These are phyloP conservation scores for Fusarium buxicola DNA, from an alignment of 2,329 filamentous ascomycete genomes.

Conservation along the genomic window DNA sequence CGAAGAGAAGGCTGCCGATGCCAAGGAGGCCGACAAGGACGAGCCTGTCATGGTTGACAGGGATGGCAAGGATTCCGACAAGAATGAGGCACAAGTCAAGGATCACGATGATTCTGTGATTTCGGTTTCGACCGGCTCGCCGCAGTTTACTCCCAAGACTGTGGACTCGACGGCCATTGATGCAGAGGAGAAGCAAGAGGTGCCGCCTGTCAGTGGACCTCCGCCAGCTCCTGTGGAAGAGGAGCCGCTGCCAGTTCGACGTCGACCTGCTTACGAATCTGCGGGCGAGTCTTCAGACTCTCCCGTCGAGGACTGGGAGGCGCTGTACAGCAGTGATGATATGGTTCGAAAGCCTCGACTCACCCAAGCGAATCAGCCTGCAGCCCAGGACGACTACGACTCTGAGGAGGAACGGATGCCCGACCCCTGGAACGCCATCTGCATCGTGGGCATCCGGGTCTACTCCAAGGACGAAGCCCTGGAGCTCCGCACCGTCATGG, in stretches of 20 bases:
- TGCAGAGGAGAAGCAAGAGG: slow-evolving; percentile 50
- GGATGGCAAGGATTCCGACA: slow-evolving; percentile 5
- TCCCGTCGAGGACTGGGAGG: slow-evolving; percentile 69
- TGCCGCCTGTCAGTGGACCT: slow-evolving; percentile 46
- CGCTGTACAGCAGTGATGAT: slow-evolving; percentile 69
- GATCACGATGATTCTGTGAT: slow-evolving; percentile 42
- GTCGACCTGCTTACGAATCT: slow-evolving; percentile 53
- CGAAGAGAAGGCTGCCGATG: slow-evolving; percentile 21
- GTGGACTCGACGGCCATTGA: slow-evolving; percentile 43
- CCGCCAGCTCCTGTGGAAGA: slow-evolving; percentile 38
- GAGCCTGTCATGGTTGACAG: slow-evolving; percentile 25
- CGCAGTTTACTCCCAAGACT: slow-evolving; percentile 49
- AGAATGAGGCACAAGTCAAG: slow-evolving; percentile 29
- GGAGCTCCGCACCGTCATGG: slow-evolving; percentile 66
- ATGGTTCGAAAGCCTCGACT: slow-evolving; percentile 63
- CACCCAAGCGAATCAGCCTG: slow-evolving; percentile 50
- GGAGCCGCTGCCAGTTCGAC: slow-evolving; percentile 38
- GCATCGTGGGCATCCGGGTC: slow-evolving; percentile 69
- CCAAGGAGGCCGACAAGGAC: slow-evolving; percentile 22
- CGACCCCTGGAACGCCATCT: slow-evolving; percentile 72
- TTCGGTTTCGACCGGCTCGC: slow-evolving; percentile 49
- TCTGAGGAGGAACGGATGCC: slow-evolving; percentile 68
- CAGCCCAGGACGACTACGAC: slow-evolving; percentile 57
- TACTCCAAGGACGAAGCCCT: slow-evolving; percentile 69
- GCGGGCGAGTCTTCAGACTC: slow-evolving; percentile 69